Base-by-base conservation (phyloP, 345 rosid genomes). In the Eutrema heterophyllum region DNA sequence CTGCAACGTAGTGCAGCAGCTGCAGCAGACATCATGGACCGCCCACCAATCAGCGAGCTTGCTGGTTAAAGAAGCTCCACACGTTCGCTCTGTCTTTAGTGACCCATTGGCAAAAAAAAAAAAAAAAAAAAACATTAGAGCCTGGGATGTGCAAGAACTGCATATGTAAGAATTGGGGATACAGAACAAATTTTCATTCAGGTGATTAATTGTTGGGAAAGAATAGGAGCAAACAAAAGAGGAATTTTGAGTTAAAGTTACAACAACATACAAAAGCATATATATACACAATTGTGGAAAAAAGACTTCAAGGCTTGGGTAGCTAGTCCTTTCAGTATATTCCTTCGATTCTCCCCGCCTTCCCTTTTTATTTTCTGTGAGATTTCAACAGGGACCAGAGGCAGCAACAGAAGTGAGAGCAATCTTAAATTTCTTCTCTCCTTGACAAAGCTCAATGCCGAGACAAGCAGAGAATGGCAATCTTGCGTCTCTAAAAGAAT, bases 31-130 rank as follows among this genome's bases (percentile, higher is more conserved):
- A 80, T 91, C 60, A 88, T 95, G 93, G 99, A 89, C 68, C 97
- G 97, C 36, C 91, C 99, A 18, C 97, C 99, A 5, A 86, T 95
- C 50, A 89, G 97, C 39, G 99, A 95, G 85, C 83, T 95, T 68
- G 84, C 96, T 16, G 96, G 97, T 44, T 95, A 73, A 82, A 60
- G 27, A 30, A 36, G 43, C 36, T 35, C 29, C 36, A 26, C 36
- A 27, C 16, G 18, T 62, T 58, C 30, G 65, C 50, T 7, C 4
- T 45, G 48, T 68, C 27, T 57, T 66, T 55, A 67, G 12, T 48
- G 61, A 27, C 35, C 61, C 57, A 55, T 15, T 36, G 58, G 50
- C 43, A 4, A 27, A 33, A 33, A 33, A 35, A 14, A 4, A 27
- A 33, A 33, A 33, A 35, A 14, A 30, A 43, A 53, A 55, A 2